These are phyloP conservation scores for Calycina marina DNA, from an alignment of 2,329 filamentous ascomycete genomes.

Conservation along the genomic window DNA sequence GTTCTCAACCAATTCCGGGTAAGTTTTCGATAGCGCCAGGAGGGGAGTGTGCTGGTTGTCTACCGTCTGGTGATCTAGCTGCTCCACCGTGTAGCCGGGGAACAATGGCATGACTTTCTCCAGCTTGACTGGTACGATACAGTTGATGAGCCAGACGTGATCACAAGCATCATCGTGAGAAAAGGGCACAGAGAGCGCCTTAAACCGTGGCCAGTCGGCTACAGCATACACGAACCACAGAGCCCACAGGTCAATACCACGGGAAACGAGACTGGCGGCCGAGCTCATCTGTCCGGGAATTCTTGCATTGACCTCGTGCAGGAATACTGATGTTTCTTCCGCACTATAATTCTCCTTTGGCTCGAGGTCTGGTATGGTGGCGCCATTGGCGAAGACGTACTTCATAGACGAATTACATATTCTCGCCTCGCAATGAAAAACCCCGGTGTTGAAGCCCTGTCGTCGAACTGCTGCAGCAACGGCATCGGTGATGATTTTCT, in stretches of 20 bases:
- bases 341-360: neutral
- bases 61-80: too few species aligned
- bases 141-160: too few species aligned
- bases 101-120: too few species aligned
- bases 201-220: neutral
- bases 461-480: neutral
- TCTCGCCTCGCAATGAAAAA: conserved; percentile 2
- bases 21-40: too few species aligned
- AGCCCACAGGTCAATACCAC: conserved; percentile 1
- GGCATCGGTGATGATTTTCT: neutral
- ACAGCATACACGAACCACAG: neutral
- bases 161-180: too few species aligned
- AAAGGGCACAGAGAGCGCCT: too few species aligned
- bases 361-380: neutral
- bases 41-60: too few species aligned
- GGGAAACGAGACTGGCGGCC: neutral
- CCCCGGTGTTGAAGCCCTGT: conserved; percentile 1
- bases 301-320: conserved; percentile 1
- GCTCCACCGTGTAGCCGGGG: too few species aligned
- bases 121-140: too few species aligned
- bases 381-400: neutral
- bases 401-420: neutral
- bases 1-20: too few species aligned
- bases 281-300: neutral
- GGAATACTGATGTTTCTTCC: neutral